Base-by-base conservation (phyloP, 2,329 filamentous ascomycete genomes). In the Aureobasidium melanogenum region DNA sequence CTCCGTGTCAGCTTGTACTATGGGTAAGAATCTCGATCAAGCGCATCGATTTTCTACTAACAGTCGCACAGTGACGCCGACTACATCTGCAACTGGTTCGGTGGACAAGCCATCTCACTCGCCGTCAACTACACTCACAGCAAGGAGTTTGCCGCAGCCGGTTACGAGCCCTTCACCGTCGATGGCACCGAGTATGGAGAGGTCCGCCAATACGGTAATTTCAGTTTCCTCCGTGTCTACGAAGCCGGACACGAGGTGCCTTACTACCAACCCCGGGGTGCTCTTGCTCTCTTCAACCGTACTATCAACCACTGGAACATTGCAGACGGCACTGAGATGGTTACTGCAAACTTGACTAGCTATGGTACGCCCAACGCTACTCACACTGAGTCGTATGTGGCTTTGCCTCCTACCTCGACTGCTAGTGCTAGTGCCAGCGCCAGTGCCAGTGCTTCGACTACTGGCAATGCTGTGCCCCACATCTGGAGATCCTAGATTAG, bases 101-200 rank as follows among this genome's bases (percentile, higher is more conserved):
- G 82, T 14, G 82, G 80, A 48, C 80, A 84, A 68, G 72, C 75
- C 7, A 76, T 79, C 14, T 79, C 76, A 59, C 72, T 83, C 9
- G 68, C 68, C 1, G 55, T 76, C 30, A 71, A 76, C 50, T 74
- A 75, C 67, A 70, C 69, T 1, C 67, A 75, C 66, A 66, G 63
- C n/a, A 65, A 64, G 3, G 64, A 69, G 12, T 72, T 72, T 59
- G 55, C 60, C 14, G 63, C 65, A 3, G 64, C 69, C 2, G 69
- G 67, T 14, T 72, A 72, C 63, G 67, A 66, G 32, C 68, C 70
- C 5, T 71, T 76, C 54, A 64, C 59, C n/a, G 73, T 75, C 24
- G 70, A 73, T 51, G 75, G 73, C 14, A 65, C 66, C 5, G 71
- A 75, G 51, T 75, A 75, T 59, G 75, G 76, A 59, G 74, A 74